A percentile compares a stretch with the other conserved stretches of the same genome.
These are phyloP conservation scores for Chytriomyces confervae DNA, from an alignment of 192 early-diverging fungal genomes.

Conservation along the genomic window DNA sequence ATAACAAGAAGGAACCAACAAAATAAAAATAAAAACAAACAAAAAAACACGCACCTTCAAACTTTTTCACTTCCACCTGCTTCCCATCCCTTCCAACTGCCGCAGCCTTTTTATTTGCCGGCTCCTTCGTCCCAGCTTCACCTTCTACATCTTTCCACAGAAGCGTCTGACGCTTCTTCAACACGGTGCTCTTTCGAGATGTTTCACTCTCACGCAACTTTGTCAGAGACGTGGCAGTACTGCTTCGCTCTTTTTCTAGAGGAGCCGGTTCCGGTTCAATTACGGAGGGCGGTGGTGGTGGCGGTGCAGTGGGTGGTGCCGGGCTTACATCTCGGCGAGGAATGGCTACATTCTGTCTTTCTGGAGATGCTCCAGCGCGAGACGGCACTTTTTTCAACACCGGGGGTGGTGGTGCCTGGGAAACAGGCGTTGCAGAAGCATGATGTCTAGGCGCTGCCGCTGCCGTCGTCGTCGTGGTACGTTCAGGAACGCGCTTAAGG, in stretches of 20 bases:
- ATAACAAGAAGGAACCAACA: not conserved
- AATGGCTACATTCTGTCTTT: too few relatives aligned
- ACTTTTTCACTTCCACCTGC: slow-evolving; percentile 48
- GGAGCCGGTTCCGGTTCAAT: slow-evolving; percentile 33
- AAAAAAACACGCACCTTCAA: slow-evolving; percentile 46
- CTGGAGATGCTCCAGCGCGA: slow-evolving; percentile 18
- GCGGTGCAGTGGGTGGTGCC: slow-evolving; percentile 45
- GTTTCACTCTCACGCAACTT: slow-evolving; percentile 14
- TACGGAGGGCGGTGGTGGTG: slow-evolving; percentile 29
- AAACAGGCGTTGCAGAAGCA: slow-evolving; percentile 1
- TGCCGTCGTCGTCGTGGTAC: not conserved
- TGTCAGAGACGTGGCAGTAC: slow-evolving; percentile 8
- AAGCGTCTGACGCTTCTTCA: slow-evolving; percentile 25
- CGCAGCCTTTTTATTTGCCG: slow-evolving; percentile 1
- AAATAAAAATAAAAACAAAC: slow-evolving; percentile 4
- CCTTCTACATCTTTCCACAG: slow-evolving; percentile 43
- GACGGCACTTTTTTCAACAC: slow-evolving; percentile 24
- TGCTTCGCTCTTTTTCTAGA: not conserved
- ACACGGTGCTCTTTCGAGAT: slow-evolving; percentile 1
- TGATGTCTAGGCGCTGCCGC: not conserved
- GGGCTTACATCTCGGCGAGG: slow-evolving; percentile 4
- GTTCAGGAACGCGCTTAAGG: not conserved
- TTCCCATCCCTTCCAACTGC: slow-evolving; percentile 36
- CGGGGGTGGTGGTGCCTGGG: slow-evolving; percentile 32
- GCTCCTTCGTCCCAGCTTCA: slow-evolving; percentile 16